Percentiles rank a stretch among this genome's conserved stretches.
phyloP scores from a whole-genome alignment of 1,284 basidiomycete species.

The Pascua sp. region DNA sequence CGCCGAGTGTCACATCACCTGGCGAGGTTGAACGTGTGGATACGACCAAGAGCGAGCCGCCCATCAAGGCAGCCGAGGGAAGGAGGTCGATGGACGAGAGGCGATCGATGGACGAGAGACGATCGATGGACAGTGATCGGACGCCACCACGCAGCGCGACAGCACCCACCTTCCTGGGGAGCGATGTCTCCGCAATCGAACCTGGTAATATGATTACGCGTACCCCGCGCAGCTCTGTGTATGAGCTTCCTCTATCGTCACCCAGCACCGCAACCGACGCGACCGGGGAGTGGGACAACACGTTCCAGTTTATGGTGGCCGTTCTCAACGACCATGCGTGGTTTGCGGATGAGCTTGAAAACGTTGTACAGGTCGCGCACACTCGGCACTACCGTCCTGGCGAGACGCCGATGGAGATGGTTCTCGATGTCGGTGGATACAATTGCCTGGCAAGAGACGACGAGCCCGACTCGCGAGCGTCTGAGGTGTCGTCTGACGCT shows the following conservation, averaged over 20 bases:
- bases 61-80: too few relatives aligned
- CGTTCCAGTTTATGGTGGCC: constrained; percentile 39
- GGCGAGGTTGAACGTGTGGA: too few relatives aligned
- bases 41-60: too few relatives aligned
- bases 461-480: constrained; percentile 15
- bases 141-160: too few relatives aligned
- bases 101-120: too few relatives aligned
- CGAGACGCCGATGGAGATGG: constrained; percentile 24
- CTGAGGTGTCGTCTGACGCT: background rate
- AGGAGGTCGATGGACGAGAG: too few relatives aligned
- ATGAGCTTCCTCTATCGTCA: background rate
- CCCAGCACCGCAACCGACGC: background rate
- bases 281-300: background rate
- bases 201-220: too few relatives aligned
- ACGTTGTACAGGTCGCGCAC: constrained; percentile 26
- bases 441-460: constrained; percentile 39
- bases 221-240: background rate
- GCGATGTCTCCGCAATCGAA: too few relatives aligned
- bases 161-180: too few relatives aligned
- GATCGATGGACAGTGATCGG: too few relatives aligned
- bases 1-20: too few relatives aligned
- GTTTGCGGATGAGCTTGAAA: constrained; percentile 32
- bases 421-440: constrained; percentile 37
- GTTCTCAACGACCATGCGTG: constrained; percentile 42
- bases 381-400: constrained; percentile 26